phyloP scores from a whole-genome alignment of 2,329 filamentous ascomycete genomes.

The Colletotrichum abscissum region DNA sequence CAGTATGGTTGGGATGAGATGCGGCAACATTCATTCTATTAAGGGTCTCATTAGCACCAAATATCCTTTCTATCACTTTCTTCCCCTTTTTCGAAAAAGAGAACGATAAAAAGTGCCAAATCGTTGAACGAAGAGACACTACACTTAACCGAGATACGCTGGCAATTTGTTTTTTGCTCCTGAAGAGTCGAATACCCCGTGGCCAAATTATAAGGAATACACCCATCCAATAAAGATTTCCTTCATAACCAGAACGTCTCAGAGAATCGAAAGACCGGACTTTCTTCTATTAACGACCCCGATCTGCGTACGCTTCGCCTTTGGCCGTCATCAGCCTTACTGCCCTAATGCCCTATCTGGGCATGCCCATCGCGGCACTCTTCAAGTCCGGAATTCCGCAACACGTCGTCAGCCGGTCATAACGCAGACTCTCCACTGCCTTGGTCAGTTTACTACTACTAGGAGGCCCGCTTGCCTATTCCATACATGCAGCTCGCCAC shows the following conservation, averaged over 20 bases:
- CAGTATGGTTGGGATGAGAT: background rate
- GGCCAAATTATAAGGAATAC: no score
- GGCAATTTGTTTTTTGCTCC: background rate
- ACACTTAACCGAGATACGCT: background rate
- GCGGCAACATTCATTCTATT: background rate
- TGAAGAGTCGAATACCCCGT: background rate
- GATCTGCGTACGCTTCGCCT: background rate
- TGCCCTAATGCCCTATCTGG: background rate
- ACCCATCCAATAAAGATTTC: background rate
- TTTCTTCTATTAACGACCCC: background rate
- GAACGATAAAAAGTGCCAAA: background rate
- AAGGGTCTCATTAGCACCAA: background rate
- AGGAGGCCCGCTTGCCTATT: background rate
- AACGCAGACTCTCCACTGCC: background rate
- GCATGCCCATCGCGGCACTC: constrained; percentile 1
- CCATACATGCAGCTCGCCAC: background rate
- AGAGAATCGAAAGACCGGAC: background rate
- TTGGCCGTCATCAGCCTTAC: background rate
- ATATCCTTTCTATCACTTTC: background rate
- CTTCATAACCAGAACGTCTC: background rate
- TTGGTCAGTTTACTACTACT: background rate
- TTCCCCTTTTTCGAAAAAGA: background rate
- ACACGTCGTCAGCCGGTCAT: background rate
- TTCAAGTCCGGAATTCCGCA: background rate
- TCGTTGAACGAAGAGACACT: background rate